Base-by-base conservation (phyloP, 1,284 basidiomycete genomes). In the Macrocybe sp. region DNA sequence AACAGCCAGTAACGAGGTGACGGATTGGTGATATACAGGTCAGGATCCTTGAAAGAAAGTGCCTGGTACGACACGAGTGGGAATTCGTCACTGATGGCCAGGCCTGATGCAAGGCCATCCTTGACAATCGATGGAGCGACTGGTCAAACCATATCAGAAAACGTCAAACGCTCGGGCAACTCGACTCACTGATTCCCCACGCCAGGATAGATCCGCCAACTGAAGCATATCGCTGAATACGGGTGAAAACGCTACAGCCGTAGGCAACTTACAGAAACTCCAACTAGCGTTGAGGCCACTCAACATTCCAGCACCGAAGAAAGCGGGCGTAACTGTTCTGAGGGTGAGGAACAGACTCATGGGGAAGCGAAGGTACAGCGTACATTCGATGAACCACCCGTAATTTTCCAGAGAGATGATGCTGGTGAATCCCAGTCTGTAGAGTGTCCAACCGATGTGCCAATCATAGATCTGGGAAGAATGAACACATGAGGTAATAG, bases 1-100 rank as follows among this genome's bases (percentile, higher is more conserved):
- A 86, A 67, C 31, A 83, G 68, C 81, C 82, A 84, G 67, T 85
- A 85, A 33, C 82, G 74, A 9, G 82, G 81, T 2, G 79, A 83
- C 2, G 81, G 79, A 0, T 52, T 48, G 22, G 65, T 65, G 48
- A 72, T 52, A 53, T 72, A 76, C 32, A 56, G 49, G 2, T 60
- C 53, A 30, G 73, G 70, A 49, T 79, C 69, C 3, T 55, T 54
- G 66, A 77, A 75, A 4, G 70, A 69, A 57, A 80, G 67, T 1
- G 64, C 64, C 45, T 63, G 54, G 58, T 76, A 78, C 11, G 67
- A 63, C 50, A 74, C 56, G 47, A 70, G 52, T 12, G 76, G 77
- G 58, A 59, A 76, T 22, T 73, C 71, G 2, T 73, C 66, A 46
- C 67, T 70, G 41, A 58, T 57, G 6, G 65, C 47, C 7, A 54